phyloP scores from a whole-genome alignment of 176 grass and related monocot species.

The Chrysopogon serrulatus region DNA sequence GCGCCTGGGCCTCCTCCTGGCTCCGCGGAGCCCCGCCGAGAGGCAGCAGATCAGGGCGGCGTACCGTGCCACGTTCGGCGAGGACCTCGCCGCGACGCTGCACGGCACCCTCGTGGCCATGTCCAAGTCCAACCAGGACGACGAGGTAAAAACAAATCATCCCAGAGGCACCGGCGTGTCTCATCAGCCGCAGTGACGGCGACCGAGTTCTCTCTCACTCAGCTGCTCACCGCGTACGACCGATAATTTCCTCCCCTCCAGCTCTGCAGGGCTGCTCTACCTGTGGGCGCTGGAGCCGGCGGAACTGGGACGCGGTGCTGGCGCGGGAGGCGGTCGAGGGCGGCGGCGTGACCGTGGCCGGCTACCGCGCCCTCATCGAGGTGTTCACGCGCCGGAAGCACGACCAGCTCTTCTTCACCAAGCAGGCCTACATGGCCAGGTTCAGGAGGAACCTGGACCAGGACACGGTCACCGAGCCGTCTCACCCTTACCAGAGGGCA shows the following conservation, averaged over 20 bases:
- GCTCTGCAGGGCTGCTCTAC: slow-evolving; percentile 62
- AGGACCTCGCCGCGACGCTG: slow-evolving; percentile 57
- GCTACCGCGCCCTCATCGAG: slow-evolving; percentile 63
- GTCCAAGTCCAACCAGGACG: slow-evolving; percentile 11
- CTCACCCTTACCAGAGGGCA: slow-evolving; percentile 70
- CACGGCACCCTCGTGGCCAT: slow-evolving; percentile 6
- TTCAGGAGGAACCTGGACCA: slow-evolving; percentile 87
- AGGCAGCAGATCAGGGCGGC: slow-evolving; percentile 60
- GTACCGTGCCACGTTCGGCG: slow-evolving; percentile 52
- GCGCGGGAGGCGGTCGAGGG: slow-evolving; percentile 49
- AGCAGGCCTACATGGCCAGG: slow-evolving; percentile 60
- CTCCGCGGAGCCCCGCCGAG: slow-evolving; percentile 40
- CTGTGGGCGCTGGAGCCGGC: slow-evolving; percentile 82
- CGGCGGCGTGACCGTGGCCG: slow-evolving; percentile 4
- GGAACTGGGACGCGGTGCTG: slow-evolving; percentile 65
- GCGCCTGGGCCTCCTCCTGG: slow-evolving; percentile 47
- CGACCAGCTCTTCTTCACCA: slow-evolving; percentile 96
- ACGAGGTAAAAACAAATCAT: slow-evolving; percentile 74
- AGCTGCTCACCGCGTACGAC: neutral
- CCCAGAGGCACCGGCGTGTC: neutral
- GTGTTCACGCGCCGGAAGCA: slow-evolving; percentile 81
- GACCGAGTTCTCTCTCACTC: neutral
- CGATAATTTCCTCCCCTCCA: slow-evolving; percentile 24
- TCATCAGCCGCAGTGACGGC: neutral
- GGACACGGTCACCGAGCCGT: slow-evolving; percentile 62